Evolutionary conservation across 169 alveolate species (phyloP), one percentile per base, ranked within the genome.

Genomic region (Haemoproteus tartakovskyi): DNA sequence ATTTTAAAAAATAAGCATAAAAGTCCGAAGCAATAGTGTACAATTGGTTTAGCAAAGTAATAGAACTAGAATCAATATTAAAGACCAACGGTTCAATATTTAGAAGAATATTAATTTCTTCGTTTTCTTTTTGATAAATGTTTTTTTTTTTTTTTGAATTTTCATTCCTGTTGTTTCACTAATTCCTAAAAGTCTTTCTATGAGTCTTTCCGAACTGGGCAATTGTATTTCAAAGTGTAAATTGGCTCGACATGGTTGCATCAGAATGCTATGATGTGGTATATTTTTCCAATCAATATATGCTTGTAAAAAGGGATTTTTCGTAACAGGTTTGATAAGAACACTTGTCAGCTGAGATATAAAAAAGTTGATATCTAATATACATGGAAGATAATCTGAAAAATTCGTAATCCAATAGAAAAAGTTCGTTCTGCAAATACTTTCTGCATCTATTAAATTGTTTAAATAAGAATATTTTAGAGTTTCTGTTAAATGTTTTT

Each of bases 281-380:
- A 67, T 51, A 24, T 54, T 67, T 48, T 67, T 67, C 82, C 82
- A 67, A 41, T 67, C 82, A 33, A 67, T 67, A 47, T 67, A 67
- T 16, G 82, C 82, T 33, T 59, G 51, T 29, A 67, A 45, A 22
- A 67, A 67, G n/a, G 82, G 62, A 36, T 22, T 67, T 41, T 24
- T 67, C 29, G 82, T 41, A 9, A 67, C 82, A 9, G 82, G 82
- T 54, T 59, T 67, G n/a, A 41, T 27, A 18, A 67, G 51, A 5
- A 61, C 82, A 27, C 82, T 67, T 6, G 82, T 67, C 18, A 67
- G 51, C 56, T 67, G 82, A 24, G 82, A 67, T 14, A 67, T 33
- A 40, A 67, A 56, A 27, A 67, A 54, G 29, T 54, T 67, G 29
- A 67, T 52, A 67, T 67, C 41, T 40, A 67, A 24, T 16, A 67